Percentiles rank a stretch among this genome's conserved stretches.
Conservation (phyloP, 2,329 filamentous ascomycete species). For the Aspergillus tanneri region DNA sequence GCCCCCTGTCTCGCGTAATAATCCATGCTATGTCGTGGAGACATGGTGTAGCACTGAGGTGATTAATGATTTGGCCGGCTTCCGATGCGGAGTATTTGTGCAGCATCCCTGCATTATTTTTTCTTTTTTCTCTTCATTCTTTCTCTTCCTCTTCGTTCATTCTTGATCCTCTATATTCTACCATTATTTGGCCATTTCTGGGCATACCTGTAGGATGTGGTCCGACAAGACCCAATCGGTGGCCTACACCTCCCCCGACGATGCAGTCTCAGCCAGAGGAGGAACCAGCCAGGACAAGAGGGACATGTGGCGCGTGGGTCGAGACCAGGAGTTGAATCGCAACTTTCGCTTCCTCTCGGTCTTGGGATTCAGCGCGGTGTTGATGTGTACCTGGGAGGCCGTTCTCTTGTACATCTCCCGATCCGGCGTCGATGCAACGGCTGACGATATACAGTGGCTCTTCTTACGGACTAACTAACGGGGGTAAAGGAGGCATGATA, state of each 20-base stretch:
- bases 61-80: no score
- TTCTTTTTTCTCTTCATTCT: no score
- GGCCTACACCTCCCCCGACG: conserved; percentile 10
- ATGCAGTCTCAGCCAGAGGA: conserved; percentile 8
- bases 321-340: conserved; percentile 33
- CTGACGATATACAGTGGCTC: conserved; percentile 9
- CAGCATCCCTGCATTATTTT: no score
- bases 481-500: conserved; percentile 38
- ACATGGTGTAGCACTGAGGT: no score
- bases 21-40: no score
- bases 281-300: conserved; percentile 32
- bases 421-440: no score
- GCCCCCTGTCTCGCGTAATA: no score
- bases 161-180: no score
- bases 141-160: no score
- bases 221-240: conserved; percentile 16
- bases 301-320: conserved; percentile 37
- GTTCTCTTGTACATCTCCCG: conserved; percentile 15
- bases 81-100: no score
- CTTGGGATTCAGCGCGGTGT: conserved; percentile 33
- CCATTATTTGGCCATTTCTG: no score
- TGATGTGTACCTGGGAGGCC: conserved; percentile 38
- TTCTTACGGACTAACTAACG: conserved; percentile 35
- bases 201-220: conserved; percentile 14
- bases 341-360: conserved; percentile 38